Percentiles rank a stretch among this genome's conserved stretches.
Conservation (phyloP, 495 filamentous ascomycete species). For the Aspergillus incahuasiensis region DNA sequence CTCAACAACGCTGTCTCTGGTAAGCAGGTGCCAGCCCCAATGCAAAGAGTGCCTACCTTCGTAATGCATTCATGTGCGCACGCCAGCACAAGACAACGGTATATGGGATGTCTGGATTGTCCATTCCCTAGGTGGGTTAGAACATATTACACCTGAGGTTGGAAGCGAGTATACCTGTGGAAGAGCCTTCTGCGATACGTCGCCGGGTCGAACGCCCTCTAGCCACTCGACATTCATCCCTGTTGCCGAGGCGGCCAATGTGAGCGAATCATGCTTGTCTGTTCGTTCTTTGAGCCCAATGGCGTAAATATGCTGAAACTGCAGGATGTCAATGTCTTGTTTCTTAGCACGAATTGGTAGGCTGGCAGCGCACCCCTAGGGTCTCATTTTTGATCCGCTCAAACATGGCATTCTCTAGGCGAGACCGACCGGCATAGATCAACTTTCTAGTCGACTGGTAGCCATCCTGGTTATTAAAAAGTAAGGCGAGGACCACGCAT, state of each 20-base stretch:
- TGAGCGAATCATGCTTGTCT: conserved; percentile 59
- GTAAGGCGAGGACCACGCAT: conserved; percentile 5
- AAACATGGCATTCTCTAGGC: conserved; percentile 16
- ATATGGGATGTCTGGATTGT: conserved; percentile 4
- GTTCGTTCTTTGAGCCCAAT: conserved; percentile 56
- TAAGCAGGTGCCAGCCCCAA: background rate
- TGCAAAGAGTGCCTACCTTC: conserved; percentile 15
- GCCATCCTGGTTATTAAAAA: conserved; percentile 11
- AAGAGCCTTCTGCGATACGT: conserved; percentile 22
- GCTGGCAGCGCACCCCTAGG: conserved; percentile 19
- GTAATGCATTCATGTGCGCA: conserved; percentile 35
- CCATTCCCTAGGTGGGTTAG: background rate
- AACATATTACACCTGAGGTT: background rate
- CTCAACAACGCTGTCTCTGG: conserved; percentile 32
- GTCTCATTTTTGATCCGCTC: conserved; percentile 27
- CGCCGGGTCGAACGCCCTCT: conserved; percentile 35
- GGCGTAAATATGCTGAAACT: conserved; percentile 48
- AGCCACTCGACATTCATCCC: conserved; percentile 52
- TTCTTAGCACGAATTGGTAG: background rate
- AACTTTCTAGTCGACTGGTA: conserved; percentile 14
- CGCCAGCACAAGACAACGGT: conserved; percentile 31
- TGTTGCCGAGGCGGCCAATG: conserved; percentile 47
- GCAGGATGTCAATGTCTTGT: background rate
- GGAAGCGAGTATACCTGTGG: conserved; percentile 14
- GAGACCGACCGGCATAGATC: conserved; percentile 12